These are phyloP conservation scores for Escallonia rubra DNA, from an alignment of 129 eudicot genomes.

Conservation along the genomic window DNA sequence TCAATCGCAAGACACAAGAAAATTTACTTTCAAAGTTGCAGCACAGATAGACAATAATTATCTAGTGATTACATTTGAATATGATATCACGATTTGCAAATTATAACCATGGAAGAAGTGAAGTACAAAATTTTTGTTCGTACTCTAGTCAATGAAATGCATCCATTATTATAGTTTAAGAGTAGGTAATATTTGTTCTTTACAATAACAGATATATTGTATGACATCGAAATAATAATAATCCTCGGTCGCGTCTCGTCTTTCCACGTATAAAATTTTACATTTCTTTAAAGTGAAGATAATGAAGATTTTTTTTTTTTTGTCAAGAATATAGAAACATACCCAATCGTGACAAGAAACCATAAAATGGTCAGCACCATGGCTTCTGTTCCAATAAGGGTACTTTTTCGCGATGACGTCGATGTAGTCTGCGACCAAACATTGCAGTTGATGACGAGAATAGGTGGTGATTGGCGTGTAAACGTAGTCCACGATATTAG, in stretches of 20 bases:
- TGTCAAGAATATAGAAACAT: not conserved
- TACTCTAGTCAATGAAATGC: too few species aligned
- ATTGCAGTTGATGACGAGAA: not conserved
- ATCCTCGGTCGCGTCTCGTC: too few species aligned
- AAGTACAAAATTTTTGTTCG: too few species aligned
- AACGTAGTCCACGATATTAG: not conserved
- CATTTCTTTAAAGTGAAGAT: too few species aligned
- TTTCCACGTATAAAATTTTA: not conserved
- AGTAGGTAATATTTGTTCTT: not conserved
- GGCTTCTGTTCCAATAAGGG: constrained; percentile 6
- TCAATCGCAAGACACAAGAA: not conserved
- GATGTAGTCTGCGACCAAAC: not conserved
- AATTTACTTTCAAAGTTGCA: too few species aligned
- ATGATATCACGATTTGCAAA: too few species aligned
- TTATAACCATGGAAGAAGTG: too few species aligned
- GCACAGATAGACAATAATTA: not conserved
- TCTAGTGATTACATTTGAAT: too few species aligned
- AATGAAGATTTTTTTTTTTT: not conserved
- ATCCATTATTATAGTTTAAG: not conserved
- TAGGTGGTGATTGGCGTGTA: not conserved
- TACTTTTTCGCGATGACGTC: not conserved
- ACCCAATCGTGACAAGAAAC: constrained; percentile 14
- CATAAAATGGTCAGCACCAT: constrained; percentile 9
- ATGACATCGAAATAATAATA: too few species aligned
- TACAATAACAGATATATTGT: not conserved